Evolutionary conservation across 2,329 filamentous ascomycete species (phyloP), one percentile per base, ranked within the genome.

Genomic region (Blastomyces gilchristii): DNA sequence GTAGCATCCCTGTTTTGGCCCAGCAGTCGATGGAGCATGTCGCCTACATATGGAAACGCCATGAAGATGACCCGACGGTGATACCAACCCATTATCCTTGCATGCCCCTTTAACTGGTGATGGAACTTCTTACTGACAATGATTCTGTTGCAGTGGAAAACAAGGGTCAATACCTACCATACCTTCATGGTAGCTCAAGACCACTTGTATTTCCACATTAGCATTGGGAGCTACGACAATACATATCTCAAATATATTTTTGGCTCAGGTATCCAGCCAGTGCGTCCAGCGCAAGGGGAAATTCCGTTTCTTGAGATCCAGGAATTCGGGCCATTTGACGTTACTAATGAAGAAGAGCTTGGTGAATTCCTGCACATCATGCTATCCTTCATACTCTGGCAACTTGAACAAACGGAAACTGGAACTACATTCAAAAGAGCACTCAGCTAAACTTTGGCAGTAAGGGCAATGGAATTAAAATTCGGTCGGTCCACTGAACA

Each of bases 211-310:
- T 64, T 66, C 45, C 50, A 63, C 58, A 64, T 66, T n/a, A 64
- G 63, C 45, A 64, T 65, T 16, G 64, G 64, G 16, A 65, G 62
- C 12, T 65, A 65, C n/a, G 57, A 64, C 31, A 58, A 37, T 1
- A 60, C n/a, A 54, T 65, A 65, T 54, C 64, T 65, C 28, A 50
- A 65, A 39, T 65, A 65, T 28, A 65, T 65, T 53, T 65, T 65
- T 50, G 63, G 63, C 9, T 18, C 60, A 18, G 60, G 60, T 43
- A 8, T 11, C 39, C 5, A 7, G 37, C 45, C 49, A 31, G 45
- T 53, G 18, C 41, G 64, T 31, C 62, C 57, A 39, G 47, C 63
- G 47, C 31, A 34, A 45, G 60, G 59, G 5, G 9, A 39, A 54
- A 34, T 34, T 12, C 47, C 39, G 7, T 66, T 64, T 61, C 60